Base-by-base conservation (phyloP, 2,329 filamentous ascomycete genomes). In the Pseudogymnoascus sp. region DNA sequence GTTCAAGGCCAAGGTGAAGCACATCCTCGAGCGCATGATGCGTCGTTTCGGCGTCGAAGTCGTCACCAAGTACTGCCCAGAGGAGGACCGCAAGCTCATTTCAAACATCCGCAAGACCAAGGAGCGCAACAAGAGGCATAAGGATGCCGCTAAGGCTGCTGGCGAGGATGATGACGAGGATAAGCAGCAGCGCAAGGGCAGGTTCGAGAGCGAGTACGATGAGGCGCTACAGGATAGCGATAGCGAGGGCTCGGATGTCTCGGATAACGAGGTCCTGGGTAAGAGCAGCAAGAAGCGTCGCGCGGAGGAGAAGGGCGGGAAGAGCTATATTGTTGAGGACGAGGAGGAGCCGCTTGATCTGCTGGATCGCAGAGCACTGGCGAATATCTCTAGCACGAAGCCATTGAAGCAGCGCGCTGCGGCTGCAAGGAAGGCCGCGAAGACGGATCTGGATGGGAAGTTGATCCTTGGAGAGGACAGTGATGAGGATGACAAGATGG, bases 1-100 rank as follows among this genome's bases (percentile, higher is more conserved):
- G 72, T 94, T 99, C 78, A 91, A 93, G 70, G 87, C 90, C 58
- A 99, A 97, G 79, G 92, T 99, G 67, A 97, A 97, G 84, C 92
- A 97, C 71, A 97, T 99, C 65, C 78, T 99, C 14, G 94, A 99
- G 76, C 86, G 94, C 59, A 91, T 97, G 82, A 88, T 97, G 20
- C 85, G 93, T 57, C 86, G 93, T 61, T 97, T 97, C 71, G 92
- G 94, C 57, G 88, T 89, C 50, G 88, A 93, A 2, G 75, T 84
- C 30, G 83, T 99, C 11, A 90, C 94, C 75, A 83, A 84, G 66
- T 80, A 89, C 72, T 92, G 90, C 62, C 93, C 92, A 2, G 90
- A 95, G 69, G 84, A 84, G 20, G 93, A 97, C 75, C 86, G 86
- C 67, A 99, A 97, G 75, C 80, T 99, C 61, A 88, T 99, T 39